Percentiles rank a stretch among this genome's conserved stretches.
phyloP scores from a whole-genome alignment of 371 early-diverging fungal genomes.

The Apophysomyces ossiformis region DNA sequence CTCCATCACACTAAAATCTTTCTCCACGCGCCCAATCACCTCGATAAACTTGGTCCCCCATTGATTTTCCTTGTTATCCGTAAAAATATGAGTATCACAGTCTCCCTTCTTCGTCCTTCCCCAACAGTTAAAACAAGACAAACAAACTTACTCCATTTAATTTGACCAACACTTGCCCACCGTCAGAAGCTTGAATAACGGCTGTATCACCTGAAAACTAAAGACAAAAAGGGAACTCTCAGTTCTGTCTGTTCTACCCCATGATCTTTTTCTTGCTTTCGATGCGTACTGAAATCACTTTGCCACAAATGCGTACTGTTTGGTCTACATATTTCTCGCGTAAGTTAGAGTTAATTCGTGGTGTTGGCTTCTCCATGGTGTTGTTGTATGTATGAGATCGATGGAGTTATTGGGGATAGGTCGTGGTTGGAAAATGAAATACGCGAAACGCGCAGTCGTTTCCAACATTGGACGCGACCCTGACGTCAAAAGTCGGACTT shows the following conservation, averaged over 20 bases:
- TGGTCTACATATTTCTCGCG: constrained; percentile 57
- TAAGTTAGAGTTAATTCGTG: constrained; percentile 63
- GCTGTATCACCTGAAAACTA: constrained; percentile 61
- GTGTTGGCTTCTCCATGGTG: constrained; percentile 68
- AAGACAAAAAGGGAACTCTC: background rate
- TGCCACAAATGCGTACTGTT: constrained; percentile 61
- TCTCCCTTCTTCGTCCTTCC: background rate
- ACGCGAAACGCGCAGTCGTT: background rate
- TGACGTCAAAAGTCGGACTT: no score
- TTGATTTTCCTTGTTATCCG: constrained; percentile 37
- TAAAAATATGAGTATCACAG: background rate
- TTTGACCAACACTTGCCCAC: constrained; percentile 53
- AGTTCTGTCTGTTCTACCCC: background rate
- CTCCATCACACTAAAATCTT: constrained; percentile 45
- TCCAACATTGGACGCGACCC: no score
- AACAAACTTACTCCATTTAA: constrained; percentile 53
- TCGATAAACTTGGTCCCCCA: constrained; percentile 51
- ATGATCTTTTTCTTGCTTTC: background rate
- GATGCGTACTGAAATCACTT: constrained; percentile 56
- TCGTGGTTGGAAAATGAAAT: background rate
- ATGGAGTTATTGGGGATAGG: background rate
- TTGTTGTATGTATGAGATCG: background rate
- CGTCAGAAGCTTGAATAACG: constrained; percentile 55
- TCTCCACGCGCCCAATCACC: constrained; percentile 49
- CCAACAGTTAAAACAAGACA: background rate